phyloP scores from a whole-genome alignment of 495 filamentous ascomycete genomes.

The Trichoderma parareesei region DNA sequence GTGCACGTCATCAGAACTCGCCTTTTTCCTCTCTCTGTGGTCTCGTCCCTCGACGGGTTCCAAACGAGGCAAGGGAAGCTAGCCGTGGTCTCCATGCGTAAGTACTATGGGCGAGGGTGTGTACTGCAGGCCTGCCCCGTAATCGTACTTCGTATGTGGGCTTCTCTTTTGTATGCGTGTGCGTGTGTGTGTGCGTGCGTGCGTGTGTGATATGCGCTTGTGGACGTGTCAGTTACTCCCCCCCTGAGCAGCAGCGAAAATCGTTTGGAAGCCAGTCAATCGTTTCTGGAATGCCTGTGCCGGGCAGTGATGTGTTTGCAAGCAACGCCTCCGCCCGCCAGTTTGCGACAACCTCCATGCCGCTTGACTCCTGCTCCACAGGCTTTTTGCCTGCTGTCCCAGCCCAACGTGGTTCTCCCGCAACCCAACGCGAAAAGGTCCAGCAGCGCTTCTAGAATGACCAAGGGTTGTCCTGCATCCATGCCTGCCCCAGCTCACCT shows the following conservation, averaged over 20 bases:
- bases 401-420: background rate
- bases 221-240: background rate
- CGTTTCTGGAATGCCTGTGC: conserved; percentile 8
- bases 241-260: background rate
- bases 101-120: background rate
- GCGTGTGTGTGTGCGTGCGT: background rate
- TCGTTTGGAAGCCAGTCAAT: background rate
- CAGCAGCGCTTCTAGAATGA: conserved; percentile 4
- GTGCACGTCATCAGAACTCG: conserved; percentile 5
- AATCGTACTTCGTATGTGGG: background rate
- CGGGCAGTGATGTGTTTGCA: conserved; percentile 5
- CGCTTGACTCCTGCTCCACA: background rate
- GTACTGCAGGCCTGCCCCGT: background rate
- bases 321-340: background rate
- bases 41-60: conserved; percentile 1
- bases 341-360: conserved; percentile 1
- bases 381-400: conserved; percentile 4
- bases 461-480: conserved; percentile 6
- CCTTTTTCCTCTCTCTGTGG: background rate
- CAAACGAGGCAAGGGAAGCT: conserved; percentile 4
- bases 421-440: conserved; percentile 1
- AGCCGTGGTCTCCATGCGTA: background rate
- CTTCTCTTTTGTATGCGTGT: background rate
- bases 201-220: background rate
- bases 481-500: background rate